phyloP scores from a whole-genome alignment of 1,284 basidiomycete species.

The Laetiporus sulphureus region DNA sequence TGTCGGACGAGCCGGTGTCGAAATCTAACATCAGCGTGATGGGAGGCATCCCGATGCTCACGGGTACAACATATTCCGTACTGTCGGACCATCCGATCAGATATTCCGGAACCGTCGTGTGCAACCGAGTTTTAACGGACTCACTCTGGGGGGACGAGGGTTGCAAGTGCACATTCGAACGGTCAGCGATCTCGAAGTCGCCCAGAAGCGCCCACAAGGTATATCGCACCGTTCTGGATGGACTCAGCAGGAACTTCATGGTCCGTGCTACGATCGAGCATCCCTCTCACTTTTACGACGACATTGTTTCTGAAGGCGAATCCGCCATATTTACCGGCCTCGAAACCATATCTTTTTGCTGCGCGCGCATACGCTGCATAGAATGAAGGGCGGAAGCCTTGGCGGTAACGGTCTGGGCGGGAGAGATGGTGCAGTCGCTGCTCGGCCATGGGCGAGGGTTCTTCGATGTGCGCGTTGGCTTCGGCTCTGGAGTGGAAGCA shows the following conservation, averaged over 20 bases:
- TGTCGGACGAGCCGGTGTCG: conserved; percentile 32
- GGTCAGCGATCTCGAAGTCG: too few species aligned
- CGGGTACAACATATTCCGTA: conserved; percentile 33
- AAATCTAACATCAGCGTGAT: conserved; percentile 32
- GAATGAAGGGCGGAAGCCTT: conserved; percentile 23
- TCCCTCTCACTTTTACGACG: conserved; percentile 24
- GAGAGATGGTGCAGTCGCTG: conserved; percentile 19
- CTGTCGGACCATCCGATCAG: conserved; percentile 9
- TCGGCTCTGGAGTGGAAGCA: background rate
- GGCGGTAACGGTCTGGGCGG: conserved; percentile 19
- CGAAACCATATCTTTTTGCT: conserved; percentile 27
- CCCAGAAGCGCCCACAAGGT: background rate
- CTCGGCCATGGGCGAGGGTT: conserved; percentile 1
- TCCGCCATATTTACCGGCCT: conserved; percentile 23
- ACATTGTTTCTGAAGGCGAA: conserved; percentile 26
- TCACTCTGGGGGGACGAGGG: conserved; percentile 8
- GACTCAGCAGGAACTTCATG: conserved; percentile 30
- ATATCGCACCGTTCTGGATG: conserved; percentile 28
- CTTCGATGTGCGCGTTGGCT: background rate
- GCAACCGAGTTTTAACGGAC: conserved; percentile 1
- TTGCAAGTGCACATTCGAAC: background rate
- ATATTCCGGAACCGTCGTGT: conserved; percentile 1
- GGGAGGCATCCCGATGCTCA: conserved; percentile 33
- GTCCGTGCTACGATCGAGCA: conserved; percentile 20
- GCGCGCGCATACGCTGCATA: conserved; percentile 28